Evolutionary conservation across 345 rosid species (phyloP), one percentile per base, ranked within the genome.

Genomic region (Garcia nutans): DNA sequence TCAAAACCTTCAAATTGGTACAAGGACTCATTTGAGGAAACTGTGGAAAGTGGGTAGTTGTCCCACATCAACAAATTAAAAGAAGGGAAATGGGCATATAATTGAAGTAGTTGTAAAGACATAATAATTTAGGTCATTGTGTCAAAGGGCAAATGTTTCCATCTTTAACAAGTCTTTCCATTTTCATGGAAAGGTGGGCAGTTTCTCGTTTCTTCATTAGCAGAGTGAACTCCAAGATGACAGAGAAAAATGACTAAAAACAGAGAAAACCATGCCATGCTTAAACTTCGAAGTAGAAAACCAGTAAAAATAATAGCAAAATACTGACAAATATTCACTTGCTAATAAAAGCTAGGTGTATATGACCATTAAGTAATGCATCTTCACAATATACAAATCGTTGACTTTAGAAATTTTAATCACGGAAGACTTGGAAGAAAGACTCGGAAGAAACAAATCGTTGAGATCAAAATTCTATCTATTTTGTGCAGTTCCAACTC

Each of bases 151-250:
- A n/a, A n/a, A n/a, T n/a, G n/a, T n/a, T n/a, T n/a, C n/a, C n/a
- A n/a, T n/a, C n/a, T n/a, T n/a, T n/a, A n/a, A n/a, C n/a, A n/a
- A n/a, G n/a, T n/a, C n/a, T n/a, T n/a, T n/a, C n/a, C n/a, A n/a
- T n/a, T n/a, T n/a, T n/a, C 91, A 88, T 13, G 26, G 13, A 56
- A 83, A 85, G 8, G 1, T 0, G 17, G 13, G 68, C 93, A 89
- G 2, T 33, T 33, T 33, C 5, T 33, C 37, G 4, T 61, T 10
- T 52, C 73, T 61, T 45, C 49, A 2, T 44, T 33, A 49, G 66
- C 74, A 11, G 50, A 70, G 55, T 64, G 58, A 66, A 70, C 65
- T 9, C 37, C 22, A 47, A 72, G 58, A 16, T 55, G 78, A 37
- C 37, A 52, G 7, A 54, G 20, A 54, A 54, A 54, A 16, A 54